phyloP scores from a whole-genome alignment of 116 monocot species.

The Dioscorea cayenensis region DNA sequence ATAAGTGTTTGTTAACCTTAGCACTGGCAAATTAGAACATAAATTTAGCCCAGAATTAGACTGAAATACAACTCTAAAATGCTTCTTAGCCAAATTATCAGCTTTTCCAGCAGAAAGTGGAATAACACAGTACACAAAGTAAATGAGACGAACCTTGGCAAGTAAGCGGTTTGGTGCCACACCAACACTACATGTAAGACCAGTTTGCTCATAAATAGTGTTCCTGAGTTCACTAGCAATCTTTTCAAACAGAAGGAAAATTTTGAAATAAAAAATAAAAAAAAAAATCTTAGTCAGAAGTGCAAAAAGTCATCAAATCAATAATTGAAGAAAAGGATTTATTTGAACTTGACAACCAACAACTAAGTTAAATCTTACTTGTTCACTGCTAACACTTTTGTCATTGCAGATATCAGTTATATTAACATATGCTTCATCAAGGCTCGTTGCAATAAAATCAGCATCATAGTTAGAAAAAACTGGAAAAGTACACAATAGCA shows the following conservation, averaged over 20 bases:
- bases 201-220: slow-evolving; percentile 80
- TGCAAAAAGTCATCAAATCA: neutral
- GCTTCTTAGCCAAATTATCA: neutral
- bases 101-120: neutral
- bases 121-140: neutral
- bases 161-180: slow-evolving; percentile 94
- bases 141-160: slow-evolving; percentile 60
- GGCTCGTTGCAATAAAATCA: slow-evolving; percentile 73
- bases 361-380: slow-evolving; percentile 42
- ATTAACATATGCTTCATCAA: slow-evolving; percentile 97
- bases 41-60: too few species aligned
- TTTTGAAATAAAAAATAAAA: slow-evolving; percentile 30
- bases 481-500: slow-evolving; percentile 11
- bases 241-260: slow-evolving; percentile 28
- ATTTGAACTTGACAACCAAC: too few species aligned
- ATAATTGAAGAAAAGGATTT: too few species aligned
- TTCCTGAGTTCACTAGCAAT: slow-evolving; percentile 73
- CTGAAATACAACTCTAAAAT: too few species aligned
- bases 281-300: neutral
- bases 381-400: slow-evolving; percentile 47
- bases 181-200: slow-evolving; percentile 94
- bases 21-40: too few species aligned
- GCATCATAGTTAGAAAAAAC: slow-evolving; percentile 89
- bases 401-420: slow-evolving; percentile 66
- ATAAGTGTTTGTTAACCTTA: too few species aligned